Percentiles rank a stretch among this genome's conserved stretches.
phyloP scores from a whole-genome alignment of 2,329 filamentous ascomycete species.

The Podosphaera xanthii region DNA sequence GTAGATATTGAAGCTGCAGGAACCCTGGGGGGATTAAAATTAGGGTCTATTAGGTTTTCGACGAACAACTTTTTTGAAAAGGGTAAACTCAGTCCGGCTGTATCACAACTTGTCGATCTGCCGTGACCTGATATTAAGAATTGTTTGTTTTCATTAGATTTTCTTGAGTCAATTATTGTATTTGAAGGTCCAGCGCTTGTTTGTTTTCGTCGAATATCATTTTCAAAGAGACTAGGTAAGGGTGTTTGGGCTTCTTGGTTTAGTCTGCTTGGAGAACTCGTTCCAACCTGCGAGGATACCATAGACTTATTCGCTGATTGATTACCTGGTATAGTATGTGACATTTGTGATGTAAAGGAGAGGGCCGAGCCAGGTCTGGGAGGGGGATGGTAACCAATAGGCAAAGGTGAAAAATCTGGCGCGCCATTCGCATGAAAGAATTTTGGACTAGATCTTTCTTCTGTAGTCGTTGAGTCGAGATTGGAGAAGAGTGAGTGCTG shows the following conservation, averaged over 20 bases:
- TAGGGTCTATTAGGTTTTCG: slow-evolving; percentile 6
- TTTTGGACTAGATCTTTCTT: slow-evolving; percentile 24
- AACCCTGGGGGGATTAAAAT: slow-evolving; percentile 6
- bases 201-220: neutral
- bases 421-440: slow-evolving; percentile 56
- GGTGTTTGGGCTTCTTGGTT: slow-evolving; percentile 12
- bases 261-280: slow-evolving; percentile 28
- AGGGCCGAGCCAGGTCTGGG: slow-evolving; percentile 23
- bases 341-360: slow-evolving; percentile 23
- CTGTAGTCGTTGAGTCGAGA: slow-evolving; percentile 11
- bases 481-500: slow-evolving; percentile 10
- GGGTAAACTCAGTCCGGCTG: slow-evolving; percentile 7
- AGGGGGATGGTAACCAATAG: slow-evolving; percentile 17
- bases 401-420: slow-evolving; percentile 24
- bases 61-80: slow-evolving; percentile 8
- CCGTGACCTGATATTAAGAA: slow-evolving; percentile 7
- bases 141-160: neutral
- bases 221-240: slow-evolving; percentile 3
- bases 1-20: neutral
- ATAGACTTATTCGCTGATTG: slow-evolving; percentile 6
- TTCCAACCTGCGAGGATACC: slow-evolving; percentile 18
- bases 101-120: slow-evolving; percentile 12
- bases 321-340: slow-evolving; percentile 19
- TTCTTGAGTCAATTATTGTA: neutral
- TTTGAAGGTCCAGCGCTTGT: neutral